A percentile compares a stretch with the other conserved stretches of the same genome.
phyloP scores from a whole-genome alignment of 2,329 filamentous ascomycete genomes.

The Kalmusia sp. region DNA sequence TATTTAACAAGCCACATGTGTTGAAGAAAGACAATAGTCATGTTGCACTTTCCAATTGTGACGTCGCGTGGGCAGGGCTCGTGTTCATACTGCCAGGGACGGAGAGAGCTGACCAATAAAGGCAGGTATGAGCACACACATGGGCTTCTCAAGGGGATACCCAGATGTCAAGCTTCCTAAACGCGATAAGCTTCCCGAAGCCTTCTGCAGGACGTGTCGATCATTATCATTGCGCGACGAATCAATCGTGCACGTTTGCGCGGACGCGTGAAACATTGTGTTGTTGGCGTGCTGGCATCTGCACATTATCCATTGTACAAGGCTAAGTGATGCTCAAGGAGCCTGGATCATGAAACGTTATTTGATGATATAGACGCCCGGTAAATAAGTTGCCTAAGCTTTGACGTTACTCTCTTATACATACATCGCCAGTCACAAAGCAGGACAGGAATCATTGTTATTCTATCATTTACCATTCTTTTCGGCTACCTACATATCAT shows the following conservation, averaged over 20 bases:
- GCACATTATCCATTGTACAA: no score
- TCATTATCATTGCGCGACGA: not conserved
- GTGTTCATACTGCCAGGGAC: not conserved
- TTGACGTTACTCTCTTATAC: no score
- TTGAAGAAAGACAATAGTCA: not conserved
- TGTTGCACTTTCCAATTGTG: not conserved
- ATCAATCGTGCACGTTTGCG: slow-evolving; percentile 2
- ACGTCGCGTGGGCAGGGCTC: slow-evolving; percentile 1
- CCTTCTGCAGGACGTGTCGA: not conserved
- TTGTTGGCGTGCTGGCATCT: no score
- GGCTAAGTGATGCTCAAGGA: no score
- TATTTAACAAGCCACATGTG: not conserved
- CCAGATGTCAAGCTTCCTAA: not conserved
- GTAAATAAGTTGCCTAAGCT: no score
- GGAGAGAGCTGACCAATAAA: not conserved
- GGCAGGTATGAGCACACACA: not conserved
- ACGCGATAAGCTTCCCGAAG: not conserved
- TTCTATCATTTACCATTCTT: no score
- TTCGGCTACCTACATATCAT: no score
- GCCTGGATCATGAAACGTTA: no score
- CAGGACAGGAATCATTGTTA: no score
- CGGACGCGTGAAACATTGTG: no score
- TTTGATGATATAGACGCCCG: no score
- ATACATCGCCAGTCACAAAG: no score
- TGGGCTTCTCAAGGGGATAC: not conserved